These are phyloP conservation scores for Rubia peregrina DNA, from an alignment of 305 asterid species.

Conservation along the genomic window DNA sequence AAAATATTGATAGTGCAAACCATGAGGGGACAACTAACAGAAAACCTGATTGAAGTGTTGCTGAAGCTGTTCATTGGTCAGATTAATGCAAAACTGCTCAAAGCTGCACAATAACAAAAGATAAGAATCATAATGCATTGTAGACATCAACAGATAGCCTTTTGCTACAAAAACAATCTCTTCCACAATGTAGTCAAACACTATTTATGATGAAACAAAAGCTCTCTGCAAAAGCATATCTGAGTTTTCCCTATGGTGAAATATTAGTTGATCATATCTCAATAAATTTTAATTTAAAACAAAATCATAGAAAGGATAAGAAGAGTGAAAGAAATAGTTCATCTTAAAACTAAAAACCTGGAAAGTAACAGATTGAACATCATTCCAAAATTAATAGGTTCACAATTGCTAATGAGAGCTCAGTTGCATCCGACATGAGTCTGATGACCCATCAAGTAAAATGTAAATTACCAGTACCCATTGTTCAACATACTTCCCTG, in stretches of 20 bases:
- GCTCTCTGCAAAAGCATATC: not conserved
- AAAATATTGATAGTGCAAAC: constrained; percentile 10
- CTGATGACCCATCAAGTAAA: not conserved
- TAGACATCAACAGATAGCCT: constrained; percentile 17
- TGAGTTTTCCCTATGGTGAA: not conserved
- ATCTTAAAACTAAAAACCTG: not conserved
- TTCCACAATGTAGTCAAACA: not conserved
- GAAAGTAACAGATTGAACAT: not conserved
- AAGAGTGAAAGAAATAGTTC: not conserved
- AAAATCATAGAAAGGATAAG: not conserved
- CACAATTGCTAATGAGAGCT: not conserved
- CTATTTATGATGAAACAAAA: not conserved
- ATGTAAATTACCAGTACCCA: not conserved
- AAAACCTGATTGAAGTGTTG: constrained; percentile 90
- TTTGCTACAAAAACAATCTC: constrained; percentile 2
- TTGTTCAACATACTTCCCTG: not conserved
- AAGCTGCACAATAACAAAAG: constrained; percentile 32
- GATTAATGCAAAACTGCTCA: constrained; percentile 50
- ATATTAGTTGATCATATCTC: not conserved
- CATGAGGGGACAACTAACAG: constrained; percentile 5
- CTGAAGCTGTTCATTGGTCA: constrained; percentile 58
- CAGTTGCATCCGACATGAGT: not conserved
- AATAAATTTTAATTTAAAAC: not conserved
- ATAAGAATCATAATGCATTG: constrained; percentile 13
- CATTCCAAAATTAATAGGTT: not conserved